Evolutionary conservation across 345 rosid species (phyloP), one percentile per base, ranked within the genome.

Genomic region (Dipteronia dyeriana): DNA sequence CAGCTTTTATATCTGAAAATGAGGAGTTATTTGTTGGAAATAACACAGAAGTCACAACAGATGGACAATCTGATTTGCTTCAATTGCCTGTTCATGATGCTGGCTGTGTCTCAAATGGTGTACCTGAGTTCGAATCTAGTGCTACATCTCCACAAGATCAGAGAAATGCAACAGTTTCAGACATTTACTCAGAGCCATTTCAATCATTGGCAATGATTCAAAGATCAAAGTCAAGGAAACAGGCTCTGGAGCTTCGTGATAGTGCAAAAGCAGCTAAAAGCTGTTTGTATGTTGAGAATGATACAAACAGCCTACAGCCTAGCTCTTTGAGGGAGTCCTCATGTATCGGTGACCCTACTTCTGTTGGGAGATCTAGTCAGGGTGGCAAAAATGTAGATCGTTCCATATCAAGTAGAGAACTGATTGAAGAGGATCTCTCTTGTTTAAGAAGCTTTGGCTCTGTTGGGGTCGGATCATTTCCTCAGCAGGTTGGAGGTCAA

Each of bases 151-250:
- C 87, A 7, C 79, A 68, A 70, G 79, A 79, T 83, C 82, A 82
- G 75, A 82, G 66, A 75, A 82, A 84, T 47, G 79, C 80, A 73
- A 75, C 66, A 68, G 74, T 75, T 51, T 80, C 83, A 34, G 84
- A 73, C 72, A 54, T 69, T 77, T 59, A 70, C 74, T 78, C 79
- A 56, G 86, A 85, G 66, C 83, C 82, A 51, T 78, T 78, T 71
- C 78, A 79, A 71, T 87, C 97, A 53, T 78, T 89, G 79, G 89
- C 85, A 41, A 94, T 82, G 75, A 78, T 90, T 82, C 90, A 88
- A 78, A 93, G 95, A 79, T 91, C 97, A 19, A 91, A 79, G 81
- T 86, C 94, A 56, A 93, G 98, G 84, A 95, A 93, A 78, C 83
- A 67, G 83, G 91, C 84, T 84, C 70, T 93, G 61, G 86, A 87